Conservation (phyloP, 129 eudicot genomes). For the Dittrichia graveolens region DNA sequence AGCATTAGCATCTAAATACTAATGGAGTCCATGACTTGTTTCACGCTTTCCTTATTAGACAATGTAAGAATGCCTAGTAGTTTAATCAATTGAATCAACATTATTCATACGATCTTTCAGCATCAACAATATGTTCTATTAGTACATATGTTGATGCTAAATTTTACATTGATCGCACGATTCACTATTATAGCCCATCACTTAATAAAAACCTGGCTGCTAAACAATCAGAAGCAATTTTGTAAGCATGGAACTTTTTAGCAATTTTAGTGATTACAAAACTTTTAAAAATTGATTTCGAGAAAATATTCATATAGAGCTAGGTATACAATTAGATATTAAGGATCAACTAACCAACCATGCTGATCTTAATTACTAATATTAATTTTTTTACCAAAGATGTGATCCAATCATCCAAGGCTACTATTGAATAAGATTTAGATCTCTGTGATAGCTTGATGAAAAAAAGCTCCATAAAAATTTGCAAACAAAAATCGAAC, state of each 20-base stretch:
- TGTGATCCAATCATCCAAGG: conserved; percentile 8
- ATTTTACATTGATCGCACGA: not conserved
- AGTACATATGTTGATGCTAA: not conserved
- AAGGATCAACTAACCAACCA: conserved; percentile 3
- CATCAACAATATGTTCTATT: not conserved
- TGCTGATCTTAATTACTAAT: conserved; percentile 14
- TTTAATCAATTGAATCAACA: conserved; percentile 13
- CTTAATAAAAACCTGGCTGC: not conserved
- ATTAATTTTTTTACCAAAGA: not conserved
- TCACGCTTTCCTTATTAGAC: conserved; percentile 9
- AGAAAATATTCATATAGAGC: not conserved
- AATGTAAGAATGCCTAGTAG: not conserved
- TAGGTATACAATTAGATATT: not conserved
- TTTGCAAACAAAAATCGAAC: not conserved
- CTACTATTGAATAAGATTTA: conserved; percentile 4
- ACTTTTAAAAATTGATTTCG: not conserved
- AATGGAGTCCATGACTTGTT: not conserved
- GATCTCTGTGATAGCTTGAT: conserved; percentile 13
- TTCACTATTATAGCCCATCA: conserved; percentile 3
- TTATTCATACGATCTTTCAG: not conserved
- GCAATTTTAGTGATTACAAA: conserved; percentile 12
- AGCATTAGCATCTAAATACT: conserved; percentile 17
- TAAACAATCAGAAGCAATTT: not conserved
- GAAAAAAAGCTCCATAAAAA: not conserved
- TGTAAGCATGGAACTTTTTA: not conserved